A percentile compares a stretch with the other conserved stretches of the same genome.
Conservation (phyloP, 768 basidiomycete species). For the Termitomyces sp. region DNA sequence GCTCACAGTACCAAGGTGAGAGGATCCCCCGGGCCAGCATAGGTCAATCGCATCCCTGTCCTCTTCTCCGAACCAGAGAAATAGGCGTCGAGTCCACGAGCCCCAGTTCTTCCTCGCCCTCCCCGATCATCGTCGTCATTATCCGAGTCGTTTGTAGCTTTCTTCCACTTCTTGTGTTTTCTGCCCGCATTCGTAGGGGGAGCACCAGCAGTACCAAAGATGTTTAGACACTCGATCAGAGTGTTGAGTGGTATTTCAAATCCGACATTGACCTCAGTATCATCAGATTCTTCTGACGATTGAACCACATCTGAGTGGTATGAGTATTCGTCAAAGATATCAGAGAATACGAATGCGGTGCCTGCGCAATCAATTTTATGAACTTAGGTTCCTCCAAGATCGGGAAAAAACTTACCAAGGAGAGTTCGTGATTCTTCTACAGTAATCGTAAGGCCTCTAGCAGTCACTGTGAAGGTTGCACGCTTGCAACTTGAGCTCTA, state of each 20-base stretch:
- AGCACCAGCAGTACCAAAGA: constrained; percentile 80
- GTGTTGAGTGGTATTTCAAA: constrained; percentile 86
- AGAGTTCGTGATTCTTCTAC: constrained; percentile 86
- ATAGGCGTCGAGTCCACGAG: constrained; percentile 52
- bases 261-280: constrained; percentile 35
- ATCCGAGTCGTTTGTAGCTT: constrained; percentile 44
- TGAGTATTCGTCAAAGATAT: constrained; percentile 76
- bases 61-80: constrained; percentile 56
- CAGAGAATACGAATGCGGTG: constrained; percentile 75
- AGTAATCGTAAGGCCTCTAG: constrained; percentile 67
- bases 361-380: constrained; percentile 40
- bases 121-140: constrained; percentile 35
- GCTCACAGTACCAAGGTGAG: constrained; percentile 77
- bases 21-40: constrained; percentile 74
- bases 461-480: constrained; percentile 70
- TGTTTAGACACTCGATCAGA: constrained; percentile 87
- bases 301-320: constrained; percentile 45
- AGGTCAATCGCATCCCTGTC: constrained; percentile 85
- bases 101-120: constrained; percentile 27
- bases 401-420: constrained; percentile 46
- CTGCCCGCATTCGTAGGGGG: constrained; percentile 26
- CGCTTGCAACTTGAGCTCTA: constrained; percentile 37
- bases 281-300: constrained; percentile 24
- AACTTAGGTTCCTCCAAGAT: not conserved
- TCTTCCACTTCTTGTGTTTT: constrained; percentile 48